phyloP scores from a whole-genome alignment of 1,284 basidiomycete species.

The Boletus sp. region DNA sequence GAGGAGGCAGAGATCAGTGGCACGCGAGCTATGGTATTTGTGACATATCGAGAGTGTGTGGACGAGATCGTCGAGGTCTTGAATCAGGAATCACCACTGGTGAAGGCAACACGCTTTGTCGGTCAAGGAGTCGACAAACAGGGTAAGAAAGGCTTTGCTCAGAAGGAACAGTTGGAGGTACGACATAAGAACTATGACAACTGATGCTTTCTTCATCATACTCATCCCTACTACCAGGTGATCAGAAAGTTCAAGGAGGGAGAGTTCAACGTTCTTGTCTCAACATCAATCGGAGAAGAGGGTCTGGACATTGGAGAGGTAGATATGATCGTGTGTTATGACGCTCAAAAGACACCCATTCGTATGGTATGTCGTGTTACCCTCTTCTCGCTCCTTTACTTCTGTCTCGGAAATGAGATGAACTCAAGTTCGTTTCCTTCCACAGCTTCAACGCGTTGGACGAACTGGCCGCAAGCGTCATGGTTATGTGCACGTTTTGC shows the following conservation, averaged over 20 bases:
- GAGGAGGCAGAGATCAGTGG: slow-evolving; percentile 32
- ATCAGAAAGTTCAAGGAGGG: slow-evolving; percentile 87
- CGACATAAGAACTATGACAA: slow-evolving; percentile 4
- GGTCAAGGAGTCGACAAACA: slow-evolving; percentile 88
- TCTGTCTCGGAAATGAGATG: not conserved
- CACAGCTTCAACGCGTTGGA: slow-evolving; percentile 91
- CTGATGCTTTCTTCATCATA: not conserved
- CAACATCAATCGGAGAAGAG: slow-evolving; percentile 98
- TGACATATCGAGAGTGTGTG: slow-evolving; percentile 84
- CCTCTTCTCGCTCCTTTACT: not conserved
- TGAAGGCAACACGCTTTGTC: slow-evolving; percentile 83
- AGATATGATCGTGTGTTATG: slow-evolving; percentile 97
- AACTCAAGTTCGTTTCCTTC: not conserved
- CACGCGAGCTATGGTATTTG: slow-evolving; percentile 96
- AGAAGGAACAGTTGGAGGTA: slow-evolving; percentile 90
- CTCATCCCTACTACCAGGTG: slow-evolving; percentile 46
- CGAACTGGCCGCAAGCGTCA: slow-evolving; percentile 93
- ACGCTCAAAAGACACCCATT: slow-evolving; percentile 94
- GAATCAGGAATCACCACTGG: slow-evolving; percentile 68
- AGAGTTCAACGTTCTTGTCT: slow-evolving; percentile 90
- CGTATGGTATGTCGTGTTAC: slow-evolving; percentile 71
- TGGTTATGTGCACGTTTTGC: slow-evolving; percentile 90
- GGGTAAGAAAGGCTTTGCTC: slow-evolving; percentile 85
- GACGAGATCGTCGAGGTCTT: slow-evolving; percentile 86
- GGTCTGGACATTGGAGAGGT: slow-evolving; percentile 99